phyloP scores from a whole-genome alignment of 805 yeast genomes.

The Lipomyces starkeyi region DNA sequence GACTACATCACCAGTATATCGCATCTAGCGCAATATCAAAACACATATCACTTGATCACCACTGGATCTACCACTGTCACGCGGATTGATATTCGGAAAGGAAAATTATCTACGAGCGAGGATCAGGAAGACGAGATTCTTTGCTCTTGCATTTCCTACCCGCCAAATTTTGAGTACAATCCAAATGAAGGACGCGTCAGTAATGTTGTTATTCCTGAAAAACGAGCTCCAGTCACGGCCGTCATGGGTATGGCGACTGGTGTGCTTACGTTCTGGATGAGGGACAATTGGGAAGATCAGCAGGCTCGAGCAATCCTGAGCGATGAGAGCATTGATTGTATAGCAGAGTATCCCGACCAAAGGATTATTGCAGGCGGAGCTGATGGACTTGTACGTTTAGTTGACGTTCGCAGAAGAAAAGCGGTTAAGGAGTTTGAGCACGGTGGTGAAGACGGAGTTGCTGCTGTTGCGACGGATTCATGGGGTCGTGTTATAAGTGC shows the following conservation, averaged over 20 bases:
- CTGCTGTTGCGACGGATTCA: conserved; percentile 75
- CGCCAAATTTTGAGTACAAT: conserved; percentile 30
- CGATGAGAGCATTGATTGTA: conserved; percentile 74
- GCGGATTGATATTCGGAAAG: conserved; percentile 78
- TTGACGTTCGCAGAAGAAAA: conserved; percentile 68
- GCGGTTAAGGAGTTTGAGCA: conserved; percentile 71
- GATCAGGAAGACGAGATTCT: conserved; percentile 95
- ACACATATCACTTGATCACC: conserved; percentile 78
- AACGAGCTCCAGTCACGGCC: conserved; percentile 48
- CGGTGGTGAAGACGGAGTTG: conserved; percentile 73
- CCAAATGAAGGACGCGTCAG: conserved; percentile 11
- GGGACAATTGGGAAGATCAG: conserved; percentile 66
- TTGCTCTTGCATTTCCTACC: conserved; percentile 63
- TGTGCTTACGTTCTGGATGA: conserved; percentile 85
- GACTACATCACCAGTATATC: conserved; percentile 71
- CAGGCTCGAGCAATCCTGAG: conserved; percentile 72
- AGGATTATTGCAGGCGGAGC: conserved; percentile 61
- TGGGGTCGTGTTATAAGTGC: conserved; percentile 80
- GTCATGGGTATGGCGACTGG: conserved; percentile 94
- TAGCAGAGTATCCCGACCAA: conserved; percentile 53
- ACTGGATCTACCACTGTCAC: conserved; percentile 83
- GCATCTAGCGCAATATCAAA: conserved; percentile 64
- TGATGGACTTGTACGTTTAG: conserved; percentile 72
- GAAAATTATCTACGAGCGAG: conserved; percentile 69
- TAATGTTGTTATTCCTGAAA: conserved; percentile 6